phyloP scores from a whole-genome alignment of 805 yeast genomes.

The Candida caryicola region DNA sequence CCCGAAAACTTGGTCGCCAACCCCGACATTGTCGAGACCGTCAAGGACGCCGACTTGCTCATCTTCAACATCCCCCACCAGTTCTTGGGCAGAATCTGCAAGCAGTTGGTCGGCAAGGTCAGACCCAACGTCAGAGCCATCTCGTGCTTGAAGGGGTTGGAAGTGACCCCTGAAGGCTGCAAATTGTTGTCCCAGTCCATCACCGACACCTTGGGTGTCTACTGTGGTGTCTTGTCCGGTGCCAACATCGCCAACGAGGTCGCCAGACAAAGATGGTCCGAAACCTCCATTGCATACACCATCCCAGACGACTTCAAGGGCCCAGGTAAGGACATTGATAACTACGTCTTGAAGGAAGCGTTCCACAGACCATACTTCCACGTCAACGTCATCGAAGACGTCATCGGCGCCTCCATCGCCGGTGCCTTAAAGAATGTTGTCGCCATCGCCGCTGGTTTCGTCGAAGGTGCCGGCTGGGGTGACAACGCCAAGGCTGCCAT shows the following conservation, averaged over 20 bases:
- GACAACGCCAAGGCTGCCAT: slow-evolving; percentile 97
- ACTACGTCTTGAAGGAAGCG: slow-evolving; percentile 65
- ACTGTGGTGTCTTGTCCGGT: slow-evolving; percentile 96
- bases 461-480: slow-evolving; percentile 98
- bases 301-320: slow-evolving; percentile 68
- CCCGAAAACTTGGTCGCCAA: slow-evolving; percentile 87
- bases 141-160: slow-evolving; percentile 94
- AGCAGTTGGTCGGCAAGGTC: slow-evolving; percentile 74
- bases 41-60: slow-evolving; percentile 76
- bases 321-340: slow-evolving; percentile 69
- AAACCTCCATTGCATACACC: slow-evolving; percentile 92
- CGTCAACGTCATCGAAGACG: slow-evolving; percentile 87
- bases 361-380: slow-evolving; percentile 99
- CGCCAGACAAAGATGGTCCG: slow-evolving; percentile 94
- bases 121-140: slow-evolving; percentile 76
- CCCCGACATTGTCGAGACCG: slow-evolving; percentile 77
- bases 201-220: slow-evolving; percentile 74
- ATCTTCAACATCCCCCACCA: slow-evolving; percentile 98
- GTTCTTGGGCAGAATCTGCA: slow-evolving; percentile 74
- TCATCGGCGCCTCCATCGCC: slow-evolving; percentile 92
- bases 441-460: slow-evolving; percentile 95
- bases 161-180: slow-evolving; percentile 82
- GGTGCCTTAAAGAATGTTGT: slow-evolving; percentile 97
- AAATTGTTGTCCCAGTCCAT: slow-evolving; percentile 77
- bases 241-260: slow-evolving; percentile 98